A percentile compares a stretch with the other conserved stretches of the same genome.
Evolutionary conservation across 208 protist genomes (phyloP).

Genomic region (Acanthamoeba culbertsoni): DNA sequence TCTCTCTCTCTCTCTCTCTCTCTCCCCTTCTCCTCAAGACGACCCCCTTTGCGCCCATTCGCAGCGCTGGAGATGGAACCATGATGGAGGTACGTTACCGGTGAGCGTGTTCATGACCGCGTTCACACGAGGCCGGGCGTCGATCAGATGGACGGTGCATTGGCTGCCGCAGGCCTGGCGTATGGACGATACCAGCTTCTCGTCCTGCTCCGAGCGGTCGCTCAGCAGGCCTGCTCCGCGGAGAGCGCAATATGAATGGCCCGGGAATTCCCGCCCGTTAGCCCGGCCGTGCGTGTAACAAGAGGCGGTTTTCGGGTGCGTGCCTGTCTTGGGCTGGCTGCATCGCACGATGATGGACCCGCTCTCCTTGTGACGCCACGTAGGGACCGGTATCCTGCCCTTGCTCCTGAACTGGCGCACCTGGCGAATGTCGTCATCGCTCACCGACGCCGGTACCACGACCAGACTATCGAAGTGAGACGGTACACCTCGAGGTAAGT

Average conservation of each 20-base stretch:
- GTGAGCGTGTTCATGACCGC: neutral
- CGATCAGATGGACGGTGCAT: constrained; percentile 2
- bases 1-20: no score
- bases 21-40: no score
- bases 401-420: constrained; percentile 28
- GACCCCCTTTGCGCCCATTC: no score
- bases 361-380: constrained; percentile 41
- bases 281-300: neutral
- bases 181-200: constrained; percentile 44
- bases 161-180: neutral
- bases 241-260: no score
- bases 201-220: constrained; percentile 34
- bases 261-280: neutral
- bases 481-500: neutral
- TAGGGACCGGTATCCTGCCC: constrained; percentile 35
- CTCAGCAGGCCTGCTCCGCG: neutral
- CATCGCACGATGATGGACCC: constrained; percentile 30
- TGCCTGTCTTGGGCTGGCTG: constrained; percentile 53
- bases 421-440: constrained; percentile 27
- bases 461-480: no score
- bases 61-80: no score
- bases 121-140: constrained; percentile 38
- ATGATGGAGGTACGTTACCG: no score
- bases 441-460: neutral
- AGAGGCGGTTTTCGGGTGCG: neutral